phyloP scores from a whole-genome alignment of 768 basidiomycete species.

The Xanthoconium stramineum region DNA sequence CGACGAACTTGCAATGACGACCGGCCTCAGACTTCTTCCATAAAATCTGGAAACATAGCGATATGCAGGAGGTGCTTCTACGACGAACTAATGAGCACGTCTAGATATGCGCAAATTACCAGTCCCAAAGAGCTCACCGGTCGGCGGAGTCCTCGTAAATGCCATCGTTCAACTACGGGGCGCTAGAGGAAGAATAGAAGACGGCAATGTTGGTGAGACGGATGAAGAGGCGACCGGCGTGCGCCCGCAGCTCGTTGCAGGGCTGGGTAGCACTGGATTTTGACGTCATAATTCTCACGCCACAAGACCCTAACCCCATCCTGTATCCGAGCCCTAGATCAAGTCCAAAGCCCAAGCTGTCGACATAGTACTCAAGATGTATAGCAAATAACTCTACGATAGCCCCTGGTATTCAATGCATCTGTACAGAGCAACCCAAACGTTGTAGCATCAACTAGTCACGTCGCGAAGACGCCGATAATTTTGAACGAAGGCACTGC shows the following conservation, averaged over 20 bases:
- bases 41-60: conserved; percentile 58
- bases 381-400: not conserved
- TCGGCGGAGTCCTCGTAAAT: conserved; percentile 7
- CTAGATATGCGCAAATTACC: not conserved
- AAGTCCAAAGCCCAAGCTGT: no score
- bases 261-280: conserved; percentile 4
- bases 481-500: conserved; percentile 83
- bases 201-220: not conserved
- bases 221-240: not conserved
- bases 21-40: conserved; percentile 54
- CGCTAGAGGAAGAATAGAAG: not conserved
- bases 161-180: conserved; percentile 11
- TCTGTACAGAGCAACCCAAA: not conserved
- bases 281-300: conserved; percentile 27
- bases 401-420: not conserved
- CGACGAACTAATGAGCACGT: not conserved
- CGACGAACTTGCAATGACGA: conserved; percentile 47
- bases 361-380: not conserved
- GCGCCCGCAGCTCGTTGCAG: not conserved
- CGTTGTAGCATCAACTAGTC: conserved; percentile 4
- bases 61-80: conserved; percentile 53
- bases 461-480: conserved; percentile 85
- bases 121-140: conserved; percentile 6
- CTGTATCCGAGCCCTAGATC: not conserved
- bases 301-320: not conserved